Evolutionary conservation across 169 alveolate genomes (phyloP), one percentile per base, ranked within the genome.

Genomic region (Cryptosporidium parvum): DNA sequence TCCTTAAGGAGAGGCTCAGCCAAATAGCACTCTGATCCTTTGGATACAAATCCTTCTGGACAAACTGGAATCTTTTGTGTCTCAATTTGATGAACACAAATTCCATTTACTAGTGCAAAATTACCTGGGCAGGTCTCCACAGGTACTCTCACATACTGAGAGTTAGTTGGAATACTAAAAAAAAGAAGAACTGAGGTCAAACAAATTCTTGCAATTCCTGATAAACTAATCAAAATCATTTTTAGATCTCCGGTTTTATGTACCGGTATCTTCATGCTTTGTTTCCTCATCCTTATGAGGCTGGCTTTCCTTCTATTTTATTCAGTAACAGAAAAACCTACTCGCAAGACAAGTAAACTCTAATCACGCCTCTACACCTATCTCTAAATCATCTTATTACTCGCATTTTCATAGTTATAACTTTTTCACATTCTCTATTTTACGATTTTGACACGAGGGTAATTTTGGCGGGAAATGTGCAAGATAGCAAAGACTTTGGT

Each of bases 61-160:
- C 87, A 80, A 26, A n/a, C 39, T 61, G 87, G 87, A 35, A 80
- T 65, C 65, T 80, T 80, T 65, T 80, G 87, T 18, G 87, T 65
- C 45, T 80, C 87, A 16, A 80, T 80, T 26, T 61, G 45, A 42
- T 80, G 87, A 44, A 53, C 56, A 65, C 87, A 80, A 80, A 80
- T 69, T 14, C 87, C 87, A 39, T 80, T 80, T 3, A 23, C 62
- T 2, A 80, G 75, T n/a, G 75, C 61, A 61, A 80, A 80, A n/a
- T 45, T 59, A 39, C 62, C 75, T 65, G 87, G 87, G 58, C 87
- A 80, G 37, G 69, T 62, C 23, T 80, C 87, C 10, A 80, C 75
- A 21, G 87, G 87, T 16, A 80, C 75, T 65, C 87, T 59, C 18
- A 80, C 75, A 80, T 80, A 80, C 21, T 80, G 87, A 29, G 67